Base-by-base conservation (phyloP, 345 rosid species). In the Salix suchowensis region DNA sequence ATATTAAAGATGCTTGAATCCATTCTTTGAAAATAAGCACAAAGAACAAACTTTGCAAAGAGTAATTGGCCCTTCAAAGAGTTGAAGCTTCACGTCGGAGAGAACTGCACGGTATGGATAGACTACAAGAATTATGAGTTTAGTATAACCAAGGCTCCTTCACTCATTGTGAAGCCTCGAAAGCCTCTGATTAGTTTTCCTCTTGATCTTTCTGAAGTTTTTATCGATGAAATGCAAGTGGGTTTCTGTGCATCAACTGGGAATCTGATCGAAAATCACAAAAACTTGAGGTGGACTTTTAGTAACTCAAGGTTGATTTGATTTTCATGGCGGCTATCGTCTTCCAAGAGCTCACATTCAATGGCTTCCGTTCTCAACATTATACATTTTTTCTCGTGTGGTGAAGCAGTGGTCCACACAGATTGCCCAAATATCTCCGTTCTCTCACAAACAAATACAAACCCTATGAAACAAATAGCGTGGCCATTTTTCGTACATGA, bases 171-270 rank as follows among this genome's bases (percentile, higher is more conserved):
- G 71, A 82, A 79, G 78, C 86, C 85, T 34, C 70, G 54, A 5
- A 81, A 73, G 86, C 85, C 85, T 2, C 73, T 86, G 76, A 67
- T 86, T 4, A 75, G 72, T 50, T 71, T 72, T 7, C 52, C 67
- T 61, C 66, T 68, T 32, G 85, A 83, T 67, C 89, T 82, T 14
- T 77, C 82, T 4, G 67, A 9, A 4, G 65, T 82, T 7, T 74
- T 86, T 67, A 68, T 60, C 4, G 83, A 85, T 84, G 87, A 78
- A 70, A 79, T 79, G 73, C 74, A 81, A 30, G 76, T 70, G 48
- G 82, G 80, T 19, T 84, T 84, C 73, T 5, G 76, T 64, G 85
- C 84, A 60, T 79, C 87, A 23, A 80, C 80, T 71, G 84, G 86
- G 1, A 60, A 21, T 67, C 67, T 79, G 55, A 71, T 70, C 2